Conservation (phyloP, 2,329 filamentous ascomycete genomes). For the Monosporascus sp. region DNA sequence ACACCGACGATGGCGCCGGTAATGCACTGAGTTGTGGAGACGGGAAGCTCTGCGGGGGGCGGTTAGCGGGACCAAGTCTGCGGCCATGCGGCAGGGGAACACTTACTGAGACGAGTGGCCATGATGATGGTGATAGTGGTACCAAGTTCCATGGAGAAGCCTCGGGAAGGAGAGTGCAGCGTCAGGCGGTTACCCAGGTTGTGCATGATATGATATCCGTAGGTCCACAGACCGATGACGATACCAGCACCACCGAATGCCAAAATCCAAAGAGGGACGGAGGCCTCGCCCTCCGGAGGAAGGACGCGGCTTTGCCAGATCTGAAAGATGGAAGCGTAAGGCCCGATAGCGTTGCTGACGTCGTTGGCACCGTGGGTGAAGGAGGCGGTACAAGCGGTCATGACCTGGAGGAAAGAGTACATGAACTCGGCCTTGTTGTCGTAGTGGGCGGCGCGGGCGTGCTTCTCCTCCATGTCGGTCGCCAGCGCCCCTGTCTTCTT, state of each 20-base stretch:
- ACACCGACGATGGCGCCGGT: slow-evolving; percentile 58
- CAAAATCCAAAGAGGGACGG: slow-evolving; percentile 56
- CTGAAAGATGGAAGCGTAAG: slow-evolving; percentile 57
- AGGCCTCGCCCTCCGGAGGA: slow-evolving; percentile 31
- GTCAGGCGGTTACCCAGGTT: slow-evolving; percentile 58
- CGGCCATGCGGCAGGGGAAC: neutral
- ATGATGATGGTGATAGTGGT: slow-evolving; percentile 58
- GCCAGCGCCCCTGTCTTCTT: slow-evolving; percentile 39
- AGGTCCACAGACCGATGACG: slow-evolving; percentile 52
- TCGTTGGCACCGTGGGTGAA: slow-evolving; percentile 65
- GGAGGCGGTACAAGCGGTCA: slow-evolving; percentile 57
- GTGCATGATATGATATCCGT: slow-evolving; percentile 61
- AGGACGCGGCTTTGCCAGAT: slow-evolving; percentile 49
- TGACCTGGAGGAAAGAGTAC: slow-evolving; percentile 54
- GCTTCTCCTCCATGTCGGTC: slow-evolving; percentile 47
- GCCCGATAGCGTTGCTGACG: slow-evolving; percentile 57
- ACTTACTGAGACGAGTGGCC: slow-evolving; percentile 51
- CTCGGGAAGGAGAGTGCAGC: slow-evolving; percentile 55
- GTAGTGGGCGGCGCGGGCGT: slow-evolving; percentile 53
- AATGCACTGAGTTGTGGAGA: slow-evolving; percentile 62
- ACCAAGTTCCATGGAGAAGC: slow-evolving; percentile 56
- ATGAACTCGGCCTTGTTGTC: slow-evolving; percentile 58
- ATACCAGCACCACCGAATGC: slow-evolving; percentile 47
- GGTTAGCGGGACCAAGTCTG: neutral
- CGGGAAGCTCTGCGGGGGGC: slow-evolving; percentile 41